Conservation (phyloP, 2,329 filamentous ascomycete genomes). For the Chaetomiaceae sp. region DNA sequence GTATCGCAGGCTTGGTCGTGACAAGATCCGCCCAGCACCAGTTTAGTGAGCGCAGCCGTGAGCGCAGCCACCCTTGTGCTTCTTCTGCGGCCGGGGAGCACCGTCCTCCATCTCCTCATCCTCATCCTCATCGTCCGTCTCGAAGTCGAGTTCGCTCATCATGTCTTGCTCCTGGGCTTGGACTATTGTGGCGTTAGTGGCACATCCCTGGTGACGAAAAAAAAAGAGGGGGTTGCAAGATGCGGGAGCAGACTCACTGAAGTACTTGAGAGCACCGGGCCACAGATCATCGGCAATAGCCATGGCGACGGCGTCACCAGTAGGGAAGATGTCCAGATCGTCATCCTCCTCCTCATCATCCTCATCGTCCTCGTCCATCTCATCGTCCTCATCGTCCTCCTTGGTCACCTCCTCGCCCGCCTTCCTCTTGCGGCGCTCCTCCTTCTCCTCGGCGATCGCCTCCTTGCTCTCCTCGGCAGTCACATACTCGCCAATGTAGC, state of each 20-base stretch:
- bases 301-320: conserved; percentile 76
- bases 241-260: conserved; percentile 59
- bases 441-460: conserved; percentile 56
- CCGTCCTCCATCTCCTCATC: conserved; percentile 40
- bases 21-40: neutral
- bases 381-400: conserved; percentile 47
- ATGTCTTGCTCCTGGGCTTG: conserved; percentile 67
- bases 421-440: conserved; percentile 47
- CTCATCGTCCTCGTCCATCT: conserved; percentile 48
- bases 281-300: conserved; percentile 82
- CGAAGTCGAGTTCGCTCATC: conserved; percentile 65
- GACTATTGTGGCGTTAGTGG: conserved; percentile 43
- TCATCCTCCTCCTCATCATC: conserved; percentile 60
- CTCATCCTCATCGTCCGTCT: conserved; percentile 54
- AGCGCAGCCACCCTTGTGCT: conserved; percentile 33
- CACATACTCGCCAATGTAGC: conserved; percentile 66
- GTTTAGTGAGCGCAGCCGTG: conserved; percentile 17
- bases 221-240: no score
- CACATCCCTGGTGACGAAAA: no score
- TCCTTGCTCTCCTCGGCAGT: conserved; percentile 65
- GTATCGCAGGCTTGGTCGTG: conserved; percentile 9
- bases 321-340: conserved; percentile 79
- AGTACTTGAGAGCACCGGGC: conserved; percentile 85
- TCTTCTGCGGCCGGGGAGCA: conserved; percentile 36
- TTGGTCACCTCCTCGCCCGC: conserved; percentile 47